Evolutionary conservation across 768 basidiomycete genomes (phyloP), one percentile per base, ranked within the genome.

Genomic region (Imleria badia): DNA sequence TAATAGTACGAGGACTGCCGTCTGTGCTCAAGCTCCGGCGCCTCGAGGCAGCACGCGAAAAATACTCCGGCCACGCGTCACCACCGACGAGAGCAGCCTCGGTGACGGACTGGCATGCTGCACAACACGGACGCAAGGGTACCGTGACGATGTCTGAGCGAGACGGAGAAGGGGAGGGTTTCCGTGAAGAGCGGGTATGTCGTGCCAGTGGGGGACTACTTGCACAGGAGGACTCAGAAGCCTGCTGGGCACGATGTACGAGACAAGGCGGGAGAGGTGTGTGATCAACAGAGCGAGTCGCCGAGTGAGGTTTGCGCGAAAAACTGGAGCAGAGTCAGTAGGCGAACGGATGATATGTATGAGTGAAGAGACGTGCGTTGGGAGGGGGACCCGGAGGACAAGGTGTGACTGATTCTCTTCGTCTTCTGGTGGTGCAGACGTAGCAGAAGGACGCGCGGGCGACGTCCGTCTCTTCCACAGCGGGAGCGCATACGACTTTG

Each of bases 71-170:
- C 85, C 85, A 89, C 1, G 76, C 67, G 20, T 81, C 80, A 31
- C 84, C 86, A 59, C 81, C 73, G 39, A 75, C 66, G 35, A 81
- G 62, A 45, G 76, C 80, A 50, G 81, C 76, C 41, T 90, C 88
- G 3, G 81, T 85, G 54, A 77, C 76, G 34, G 70, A 66, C 38
- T 81, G 76, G 63, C 89, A 91, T 42, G 82, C 78, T 10, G 76
- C 67, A 62, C 89, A 91, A 68, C 89, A 91, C 13, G 83, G 76
- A 40, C 89, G 83, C 15, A 91, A 73, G 8, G 89, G 89, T 1
- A 91, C 70, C 0, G 85, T 89, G 30, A 75, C 58, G 23, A 70
- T 56, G 38, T 76, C 68, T 15, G 77, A 60, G 19, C 72, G 75
- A 45, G 75, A 73, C 29, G 77, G 74, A 42, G 66, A 69, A 55